A percentile compares a stretch with the other conserved stretches of the same genome.
phyloP scores from a whole-genome alignment of 345 rosid species.

The Acer yangbiense region DNA sequence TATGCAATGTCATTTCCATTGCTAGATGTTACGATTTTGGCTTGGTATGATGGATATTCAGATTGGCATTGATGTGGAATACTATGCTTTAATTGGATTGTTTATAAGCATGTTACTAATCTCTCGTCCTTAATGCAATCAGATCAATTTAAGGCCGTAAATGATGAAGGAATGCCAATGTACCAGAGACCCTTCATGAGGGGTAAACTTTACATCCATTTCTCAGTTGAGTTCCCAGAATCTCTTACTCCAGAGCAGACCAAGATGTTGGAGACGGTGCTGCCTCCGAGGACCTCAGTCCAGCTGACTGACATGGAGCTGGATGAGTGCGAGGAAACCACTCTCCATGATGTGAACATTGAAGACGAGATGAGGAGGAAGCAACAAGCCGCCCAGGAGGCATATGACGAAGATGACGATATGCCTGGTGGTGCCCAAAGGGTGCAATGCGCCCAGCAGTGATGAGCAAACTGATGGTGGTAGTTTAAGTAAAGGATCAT shows the following conservation, averaged over 20 bases:
- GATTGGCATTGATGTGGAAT: background rate
- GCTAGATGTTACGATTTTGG: background rate
- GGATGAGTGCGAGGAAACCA: constrained; percentile 83
- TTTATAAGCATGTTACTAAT: background rate
- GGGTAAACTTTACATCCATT: constrained; percentile 72
- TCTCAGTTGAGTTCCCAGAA: constrained; percentile 64
- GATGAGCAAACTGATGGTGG: background rate
- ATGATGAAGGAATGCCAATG: constrained; percentile 80
- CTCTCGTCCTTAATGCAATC: background rate
- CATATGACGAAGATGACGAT: constrained; percentile 57
- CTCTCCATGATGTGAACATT: constrained; percentile 62
- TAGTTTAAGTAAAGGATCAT: too few relatives aligned
- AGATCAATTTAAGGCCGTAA: constrained; percentile 70
- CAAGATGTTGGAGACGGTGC: constrained; percentile 48
- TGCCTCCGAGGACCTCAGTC: constrained; percentile 46
- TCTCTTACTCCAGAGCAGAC: constrained; percentile 55
- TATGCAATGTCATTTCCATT: background rate
- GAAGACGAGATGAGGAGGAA: constrained; percentile 63
- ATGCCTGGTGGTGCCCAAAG: constrained; percentile 58
- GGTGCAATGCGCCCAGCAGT: constrained; percentile 70
- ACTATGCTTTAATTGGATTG: too few relatives aligned
- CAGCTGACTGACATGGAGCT: constrained; percentile 68
- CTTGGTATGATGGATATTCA: background rate
- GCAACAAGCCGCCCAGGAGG: constrained; percentile 45
- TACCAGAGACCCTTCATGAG: constrained; percentile 74